Conservation (phyloP, 2,329 filamentous ascomycete genomes). For the Colletotrichum sojae region DNA sequence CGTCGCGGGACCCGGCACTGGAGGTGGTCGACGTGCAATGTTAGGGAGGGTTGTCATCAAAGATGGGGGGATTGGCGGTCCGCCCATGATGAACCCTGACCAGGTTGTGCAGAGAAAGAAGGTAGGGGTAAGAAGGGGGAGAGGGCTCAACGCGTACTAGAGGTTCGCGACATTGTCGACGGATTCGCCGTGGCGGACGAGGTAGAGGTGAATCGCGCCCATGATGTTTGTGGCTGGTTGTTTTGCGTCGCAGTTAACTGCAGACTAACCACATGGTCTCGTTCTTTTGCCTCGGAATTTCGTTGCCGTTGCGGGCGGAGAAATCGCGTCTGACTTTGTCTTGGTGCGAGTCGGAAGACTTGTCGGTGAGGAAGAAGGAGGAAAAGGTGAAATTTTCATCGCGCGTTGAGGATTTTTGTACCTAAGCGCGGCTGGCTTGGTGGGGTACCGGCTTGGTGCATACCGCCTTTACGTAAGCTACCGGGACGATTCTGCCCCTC, state of each 20-base stretch:
- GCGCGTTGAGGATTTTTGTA: too few species aligned
- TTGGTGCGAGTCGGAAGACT: neutral
- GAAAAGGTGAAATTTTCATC: too few species aligned
- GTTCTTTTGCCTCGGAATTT: neutral
- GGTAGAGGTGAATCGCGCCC: conserved; percentile 64
- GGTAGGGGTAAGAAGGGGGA: too few species aligned
- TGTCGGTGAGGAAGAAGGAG: neutral
- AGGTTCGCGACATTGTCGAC: conserved; percentile 88
- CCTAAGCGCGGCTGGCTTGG: too few species aligned
- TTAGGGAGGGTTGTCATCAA: conserved; percentile 44
- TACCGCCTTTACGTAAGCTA: too few species aligned
- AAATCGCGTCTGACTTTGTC: neutral
- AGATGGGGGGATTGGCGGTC: neutral
- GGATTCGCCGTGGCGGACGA: conserved; percentile 91
- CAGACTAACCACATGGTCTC: conserved; percentile 23
- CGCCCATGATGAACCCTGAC: too few species aligned
- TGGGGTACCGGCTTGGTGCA: too few species aligned
- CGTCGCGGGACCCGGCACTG: conserved; percentile 84
- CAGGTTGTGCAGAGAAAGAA: too few species aligned
- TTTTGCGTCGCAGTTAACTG: neutral
- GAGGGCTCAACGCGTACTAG: conserved; percentile 67
- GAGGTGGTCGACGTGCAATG: conserved; percentile 14
- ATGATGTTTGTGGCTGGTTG: conserved; percentile 9
- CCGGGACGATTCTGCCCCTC: too few species aligned
- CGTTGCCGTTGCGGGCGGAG: conserved; percentile 4